Percentiles rank a stretch among this genome's conserved stretches.
These are phyloP conservation scores for Saccharomyces hybrid DNA, from an alignment of 1,139 yeast species.

Conservation along the genomic window DNA sequence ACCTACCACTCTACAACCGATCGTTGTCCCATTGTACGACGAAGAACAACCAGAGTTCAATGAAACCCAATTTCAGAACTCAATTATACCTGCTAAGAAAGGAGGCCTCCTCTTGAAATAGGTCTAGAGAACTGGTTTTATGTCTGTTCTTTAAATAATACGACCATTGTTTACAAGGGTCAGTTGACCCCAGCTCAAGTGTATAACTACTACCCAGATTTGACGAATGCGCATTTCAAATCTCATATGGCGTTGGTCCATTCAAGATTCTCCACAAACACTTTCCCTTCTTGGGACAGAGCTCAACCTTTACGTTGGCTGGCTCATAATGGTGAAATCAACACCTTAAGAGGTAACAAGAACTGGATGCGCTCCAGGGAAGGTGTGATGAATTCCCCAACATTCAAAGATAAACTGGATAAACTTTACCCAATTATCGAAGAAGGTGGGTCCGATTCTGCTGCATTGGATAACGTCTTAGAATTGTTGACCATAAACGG, in stretches of 20 bases:
- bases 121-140: conserved; percentile 97
- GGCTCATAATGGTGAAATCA: conserved; percentile 98
- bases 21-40: conserved; percentile 61
- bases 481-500: conserved; percentile 90
- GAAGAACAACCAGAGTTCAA: conserved; percentile 45
- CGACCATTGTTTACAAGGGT: conserved; percentile 92
- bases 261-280: conserved; percentile 94
- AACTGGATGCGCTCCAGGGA: conserved; percentile 99
- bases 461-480: conserved; percentile 91
- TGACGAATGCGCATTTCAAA: conserved; percentile 84
- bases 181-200: conserved; percentile 96
- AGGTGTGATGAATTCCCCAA: conserved; percentile 83
- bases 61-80: conserved; percentile 66
- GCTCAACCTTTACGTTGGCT: conserved; percentile 97
- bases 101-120: conserved; percentile 83
- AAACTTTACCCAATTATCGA: conserved; percentile 89
- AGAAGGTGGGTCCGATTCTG: conserved; percentile 99
- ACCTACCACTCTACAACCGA: conserved; percentile 84
- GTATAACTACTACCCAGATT: conserved; percentile 86
- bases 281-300: conserved; percentile 99
- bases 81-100: conserved; percentile 80
- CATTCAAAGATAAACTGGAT: conserved; percentile 88
- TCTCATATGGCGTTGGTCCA: conserved; percentile 95
- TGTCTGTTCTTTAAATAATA: conserved; percentile 84
- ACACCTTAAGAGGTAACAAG: conserved; percentile 93